Evolutionary conservation across 2,329 filamentous ascomycete genomes (phyloP), one percentile per base, ranked within the genome.

Genomic region (Colletotrichum noveboracense): DNA sequence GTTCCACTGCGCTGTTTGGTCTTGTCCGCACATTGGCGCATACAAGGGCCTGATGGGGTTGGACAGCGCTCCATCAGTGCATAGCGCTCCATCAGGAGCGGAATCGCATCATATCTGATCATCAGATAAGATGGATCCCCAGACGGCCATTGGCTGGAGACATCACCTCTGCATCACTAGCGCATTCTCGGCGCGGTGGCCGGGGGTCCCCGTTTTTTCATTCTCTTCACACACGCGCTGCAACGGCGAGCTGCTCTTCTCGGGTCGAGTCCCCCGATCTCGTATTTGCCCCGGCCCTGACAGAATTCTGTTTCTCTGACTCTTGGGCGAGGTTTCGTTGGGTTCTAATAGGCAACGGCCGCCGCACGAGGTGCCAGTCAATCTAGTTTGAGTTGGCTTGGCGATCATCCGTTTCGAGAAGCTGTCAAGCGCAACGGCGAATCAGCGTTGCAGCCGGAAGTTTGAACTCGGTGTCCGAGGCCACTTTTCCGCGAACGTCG

Each of bases 121-220:
- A 78, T 78, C 76, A 77, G 76, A 78, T 78, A 72, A 78, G 76
- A 77, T 77, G 76, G 66, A 66, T 66, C 28, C 55, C 60, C 24
- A n/a, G 10, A 24, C 18, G 52, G 21, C 28, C 36, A 77, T 76
- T 77, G 56, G 76, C 12, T 18, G 26, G 6, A 58, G 6, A 3
- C 61, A 74, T 74, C 72, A 55, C n/a, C 58, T 43, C 26, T 66
- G 67, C 67, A 66, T 71, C 61, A 75, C 48, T 71, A 71, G 72
- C 43, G 67, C 21, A 52, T 30, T 62, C 72, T 75, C 68, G 72
- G 72, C 67, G 61, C 52, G 48, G 61, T 48, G 67, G 68, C 34
- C 72, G 34, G 24, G 52, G 18, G 26, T n/a, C n/a, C 34, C 55
- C 55, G 24, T 26, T 60, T 65, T 74, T 52, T 52, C 1, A 21